Conservation (phyloP, 2,329 filamentous ascomycete genomes). For the Zalaria obscura region DNA sequence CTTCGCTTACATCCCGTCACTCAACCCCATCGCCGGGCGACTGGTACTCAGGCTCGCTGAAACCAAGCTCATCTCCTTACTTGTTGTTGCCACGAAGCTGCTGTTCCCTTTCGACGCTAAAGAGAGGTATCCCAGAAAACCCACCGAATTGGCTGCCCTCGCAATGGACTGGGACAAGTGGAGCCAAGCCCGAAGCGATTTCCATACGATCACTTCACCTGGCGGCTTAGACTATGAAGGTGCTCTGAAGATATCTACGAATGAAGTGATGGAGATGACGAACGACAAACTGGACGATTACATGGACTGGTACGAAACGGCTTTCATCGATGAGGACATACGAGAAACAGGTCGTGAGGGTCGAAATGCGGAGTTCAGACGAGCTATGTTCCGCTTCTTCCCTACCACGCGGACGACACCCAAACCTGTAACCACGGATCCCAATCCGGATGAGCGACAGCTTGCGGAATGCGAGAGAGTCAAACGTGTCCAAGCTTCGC, state of each 20-base stretch:
- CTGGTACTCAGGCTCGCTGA: slow-evolving; percentile 55
- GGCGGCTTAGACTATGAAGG: slow-evolving; percentile 23
- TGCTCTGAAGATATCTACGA: slow-evolving; percentile 42
- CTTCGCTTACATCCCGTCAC: slow-evolving; percentile 37
- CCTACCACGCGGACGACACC: slow-evolving; percentile 11
- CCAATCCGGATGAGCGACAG: neutral
- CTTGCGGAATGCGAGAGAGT: slow-evolving; percentile 17
- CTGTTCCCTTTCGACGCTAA: slow-evolving; percentile 58
- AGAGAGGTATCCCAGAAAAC: slow-evolving; percentile 33
- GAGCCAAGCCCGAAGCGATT: slow-evolving; percentile 37
- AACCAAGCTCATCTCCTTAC: slow-evolving; percentile 51
- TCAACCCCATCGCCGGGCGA: slow-evolving; percentile 11
- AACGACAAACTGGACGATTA: slow-evolving; percentile 55
- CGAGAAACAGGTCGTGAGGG: slow-evolving; percentile 17
- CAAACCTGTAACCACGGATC: neutral
- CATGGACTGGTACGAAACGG: slow-evolving; percentile 64
- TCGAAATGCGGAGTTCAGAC: slow-evolving; percentile 23
- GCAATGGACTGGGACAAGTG: slow-evolving; percentile 61
- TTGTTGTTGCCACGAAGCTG: slow-evolving; percentile 67
- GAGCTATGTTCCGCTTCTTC: slow-evolving; percentile 27
- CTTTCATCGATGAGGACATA: slow-evolving; percentile 39
- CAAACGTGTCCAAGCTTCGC: slow-evolving; percentile 25
- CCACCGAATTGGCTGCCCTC: slow-evolving; percentile 43
- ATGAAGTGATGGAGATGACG: slow-evolving; percentile 48
- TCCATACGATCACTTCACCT: slow-evolving; percentile 6